Evolutionary conservation across 495 filamentous ascomycete species (phyloP), one percentile per base, ranked within the genome.

Genomic region (Podospora comata): DNA sequence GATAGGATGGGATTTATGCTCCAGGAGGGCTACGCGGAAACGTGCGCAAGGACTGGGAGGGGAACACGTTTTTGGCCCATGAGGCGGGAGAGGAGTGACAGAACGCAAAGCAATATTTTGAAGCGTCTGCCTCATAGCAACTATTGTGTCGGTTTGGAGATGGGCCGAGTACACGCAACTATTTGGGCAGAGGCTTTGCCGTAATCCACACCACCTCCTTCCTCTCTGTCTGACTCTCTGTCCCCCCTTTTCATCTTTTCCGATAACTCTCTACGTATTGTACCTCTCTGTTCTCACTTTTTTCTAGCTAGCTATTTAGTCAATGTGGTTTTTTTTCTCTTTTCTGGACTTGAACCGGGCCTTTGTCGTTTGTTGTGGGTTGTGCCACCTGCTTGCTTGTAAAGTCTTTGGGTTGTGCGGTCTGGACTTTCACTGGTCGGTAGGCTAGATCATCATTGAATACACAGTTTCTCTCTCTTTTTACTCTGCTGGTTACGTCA

Each of bases 291-390:
- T 54, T 67, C 28, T 28, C 39, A 27, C 39, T 53, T 67, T 67
- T 70, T 67, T 65, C 65, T 70, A 70, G 69, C 65, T 70, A 70
- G 69, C 65, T 70, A 67, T 67, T 65, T 70, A 67, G 67, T 70
- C 58, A 70, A 65, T 32, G 57, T 70, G 30, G 39, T 44, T 65
- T 67, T 61, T 62, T 62, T 62, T 48, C 30, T 65, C 26, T 62
- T 30, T 63, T 26, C 18, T 27, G 34, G 61, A 27, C 34, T 11
- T 70, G 69, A 62, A 70, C 56, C 61, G 34, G 64, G 61, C 65
- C 34, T 32, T 23, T 61, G 59, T 53, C 63, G 60, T 65, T 23
- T 48, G 62, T 48, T 32, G 60, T 32, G 20, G 11, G 23, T 23
- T 23, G 23, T 19, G 16, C 34, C 64, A 34, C 59, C 27, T 61